Evolutionary conservation across 192 early-diverging fungal species (phyloP).

Genomic region (Coemansia sp.): DNA sequence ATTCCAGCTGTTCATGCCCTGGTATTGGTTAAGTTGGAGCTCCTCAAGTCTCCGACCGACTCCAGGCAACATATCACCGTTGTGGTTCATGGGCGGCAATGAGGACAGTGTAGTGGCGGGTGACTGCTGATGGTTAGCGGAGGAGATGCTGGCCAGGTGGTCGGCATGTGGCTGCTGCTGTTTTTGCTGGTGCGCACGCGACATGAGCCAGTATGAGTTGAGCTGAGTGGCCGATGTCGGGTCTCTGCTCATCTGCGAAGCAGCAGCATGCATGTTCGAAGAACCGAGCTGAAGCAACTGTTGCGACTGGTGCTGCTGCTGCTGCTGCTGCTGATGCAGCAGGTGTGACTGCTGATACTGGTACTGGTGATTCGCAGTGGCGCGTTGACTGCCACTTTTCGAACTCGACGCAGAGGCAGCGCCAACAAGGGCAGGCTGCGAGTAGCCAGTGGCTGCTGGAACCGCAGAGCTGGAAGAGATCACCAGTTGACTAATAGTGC

Average conservation of each 20-base stretch:
- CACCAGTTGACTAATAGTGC: conserved; percentile 11
- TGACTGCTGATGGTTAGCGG: conserved; percentile 18
- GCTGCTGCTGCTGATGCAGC: conserved; percentile 3
- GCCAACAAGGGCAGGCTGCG: neutral
- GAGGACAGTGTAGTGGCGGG: conserved; percentile 7
- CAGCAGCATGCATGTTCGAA: conserved; percentile 10
- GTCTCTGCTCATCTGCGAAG: conserved; percentile 22
- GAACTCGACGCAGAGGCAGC: neutral
- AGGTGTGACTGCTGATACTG: conserved; percentile 5
- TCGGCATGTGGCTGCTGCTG: conserved; percentile 11
- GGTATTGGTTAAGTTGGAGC: conserved; percentile 36
- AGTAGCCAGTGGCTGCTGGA: neutral
- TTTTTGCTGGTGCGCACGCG: conserved; percentile 26
- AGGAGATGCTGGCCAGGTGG: neutral
- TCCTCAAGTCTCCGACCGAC: conserved; percentile 25
- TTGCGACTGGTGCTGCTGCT: conserved; percentile 1
- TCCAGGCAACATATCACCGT: conserved; percentile 10
- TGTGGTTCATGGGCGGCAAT: conserved; percentile 28
- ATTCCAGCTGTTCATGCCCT: conserved; percentile 28
- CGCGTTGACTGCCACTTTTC: neutral
- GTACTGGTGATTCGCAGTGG: neutral
- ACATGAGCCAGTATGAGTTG: conserved; percentile 33
- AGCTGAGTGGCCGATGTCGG: conserved; percentile 10
- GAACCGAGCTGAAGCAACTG: conserved; percentile 15
- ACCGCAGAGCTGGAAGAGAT: conserved; percentile 17